A percentile compares a stretch with the other conserved stretches of the same genome.
Evolutionary conservation across 345 rosid species (phyloP).

Genomic region (Arabidopsis arenosa): DNA sequence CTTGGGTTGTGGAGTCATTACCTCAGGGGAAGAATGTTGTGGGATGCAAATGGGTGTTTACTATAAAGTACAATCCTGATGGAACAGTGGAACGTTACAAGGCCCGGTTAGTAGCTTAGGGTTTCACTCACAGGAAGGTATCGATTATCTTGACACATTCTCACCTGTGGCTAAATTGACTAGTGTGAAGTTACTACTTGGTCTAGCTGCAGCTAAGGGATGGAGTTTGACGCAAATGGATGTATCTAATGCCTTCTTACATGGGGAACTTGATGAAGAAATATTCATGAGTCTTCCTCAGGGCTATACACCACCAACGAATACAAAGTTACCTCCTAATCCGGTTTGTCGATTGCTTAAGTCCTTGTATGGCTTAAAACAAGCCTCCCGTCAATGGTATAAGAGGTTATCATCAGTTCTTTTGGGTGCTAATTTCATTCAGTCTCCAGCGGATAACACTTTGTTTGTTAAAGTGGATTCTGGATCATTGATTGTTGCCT

Average conservation of each 20-base stretch:
- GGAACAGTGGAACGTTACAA: background rate
- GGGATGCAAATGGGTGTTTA: background rate
- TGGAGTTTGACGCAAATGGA: background rate
- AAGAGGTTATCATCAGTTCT: background rate
- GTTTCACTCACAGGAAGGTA: background rate
- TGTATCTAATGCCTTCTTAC: background rate
- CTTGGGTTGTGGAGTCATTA: background rate
- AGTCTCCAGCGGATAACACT: too few relatives aligned
- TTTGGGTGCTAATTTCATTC: too few relatives aligned
- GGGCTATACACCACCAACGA: background rate
- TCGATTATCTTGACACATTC: background rate
- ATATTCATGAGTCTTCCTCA: background rate
- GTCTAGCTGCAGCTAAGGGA: background rate
- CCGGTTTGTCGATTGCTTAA: fast-evolving
- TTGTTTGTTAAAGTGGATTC: too few relatives aligned
- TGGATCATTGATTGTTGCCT: too few relatives aligned
- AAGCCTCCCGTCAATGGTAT: background rate
- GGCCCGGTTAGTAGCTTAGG: background rate
- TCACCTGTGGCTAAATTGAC: background rate
- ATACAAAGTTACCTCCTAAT: background rate
- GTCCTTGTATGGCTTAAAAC: background rate
- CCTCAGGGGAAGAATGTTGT: background rate
- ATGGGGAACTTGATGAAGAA: background rate
- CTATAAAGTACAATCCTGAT: background rate
- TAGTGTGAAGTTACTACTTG: background rate